Percentiles rank a stretch among this genome's conserved stretches.
These are phyloP conservation scores for Cardiospermum halicacabum DNA, from an alignment of 345 rosid genomes.

Conservation along the genomic window DNA sequence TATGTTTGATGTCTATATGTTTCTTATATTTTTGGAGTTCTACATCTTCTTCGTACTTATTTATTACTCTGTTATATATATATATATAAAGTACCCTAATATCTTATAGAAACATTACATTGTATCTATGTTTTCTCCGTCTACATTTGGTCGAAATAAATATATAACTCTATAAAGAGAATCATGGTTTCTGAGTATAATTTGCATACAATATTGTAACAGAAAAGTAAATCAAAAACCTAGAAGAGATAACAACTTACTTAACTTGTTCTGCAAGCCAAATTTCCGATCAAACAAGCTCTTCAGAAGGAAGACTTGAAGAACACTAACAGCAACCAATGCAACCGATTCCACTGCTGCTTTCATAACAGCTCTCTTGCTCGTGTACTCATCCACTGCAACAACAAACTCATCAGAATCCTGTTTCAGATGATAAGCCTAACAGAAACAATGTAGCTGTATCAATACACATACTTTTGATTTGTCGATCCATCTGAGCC, in stretches of 20 bases:
- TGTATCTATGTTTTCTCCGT: no score
- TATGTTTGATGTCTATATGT: background rate
- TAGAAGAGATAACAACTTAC: no score
- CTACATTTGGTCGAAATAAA: no score
- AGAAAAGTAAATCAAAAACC: no score
- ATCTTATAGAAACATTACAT: no score
- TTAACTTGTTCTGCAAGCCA: slow-evolving; percentile 35
- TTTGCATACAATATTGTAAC: no score
- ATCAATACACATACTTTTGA: slow-evolving; percentile 31
- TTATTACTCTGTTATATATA: background rate
- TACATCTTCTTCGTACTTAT: background rate
- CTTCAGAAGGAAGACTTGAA: slow-evolving; percentile 65
- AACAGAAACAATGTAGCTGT: background rate
- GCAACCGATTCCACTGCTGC: slow-evolving; percentile 63
- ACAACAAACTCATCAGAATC: background rate
- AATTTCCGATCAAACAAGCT: slow-evolving; percentile 67
- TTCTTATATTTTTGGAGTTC: slow-evolving; percentile 4
- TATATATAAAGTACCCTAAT: background rate
- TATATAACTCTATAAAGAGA: no score
- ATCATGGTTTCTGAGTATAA: no score
- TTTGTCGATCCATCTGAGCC: slow-evolving; percentile 77
- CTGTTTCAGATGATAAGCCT: background rate
- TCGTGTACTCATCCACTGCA: slow-evolving; percentile 64
- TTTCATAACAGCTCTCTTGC: slow-evolving; percentile 59
- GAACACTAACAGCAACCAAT: slow-evolving; percentile 49